Evolutionary conservation across 73 alveolate genomes (phyloP).

Genomic region (Effrenium voratum): DNA sequence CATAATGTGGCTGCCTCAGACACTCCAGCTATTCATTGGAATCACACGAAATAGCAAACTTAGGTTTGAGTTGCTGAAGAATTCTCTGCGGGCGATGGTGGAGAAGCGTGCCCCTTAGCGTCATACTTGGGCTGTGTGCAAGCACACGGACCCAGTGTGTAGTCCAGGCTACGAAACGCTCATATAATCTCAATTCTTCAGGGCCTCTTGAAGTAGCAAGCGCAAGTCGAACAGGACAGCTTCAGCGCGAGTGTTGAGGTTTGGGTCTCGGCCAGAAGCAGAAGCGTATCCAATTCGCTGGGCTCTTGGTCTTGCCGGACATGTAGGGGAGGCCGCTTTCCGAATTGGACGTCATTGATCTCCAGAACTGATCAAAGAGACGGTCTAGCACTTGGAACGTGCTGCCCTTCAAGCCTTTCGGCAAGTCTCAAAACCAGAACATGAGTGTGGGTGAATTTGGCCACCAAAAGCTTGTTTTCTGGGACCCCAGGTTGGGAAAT

Average conservation of each 20-base stretch:
- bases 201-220: neutral
- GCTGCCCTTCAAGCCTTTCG: too few species aligned
- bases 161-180: too few species aligned
- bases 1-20: slow-evolving; percentile 37
- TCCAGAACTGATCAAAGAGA: too few species aligned
- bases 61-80: slow-evolving; percentile 77
- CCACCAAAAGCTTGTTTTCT: too few species aligned
- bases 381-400: too few species aligned
- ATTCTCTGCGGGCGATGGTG: slow-evolving; percentile 88
- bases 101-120: slow-evolving; percentile 23
- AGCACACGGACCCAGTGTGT: neutral
- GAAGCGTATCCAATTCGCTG: slow-evolving; percentile 86
- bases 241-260: neutral
- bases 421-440: too few species aligned
- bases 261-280: slow-evolving; percentile 82
- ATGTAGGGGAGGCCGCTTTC: too few species aligned
- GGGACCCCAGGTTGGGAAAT: too few species aligned
- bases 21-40: neutral
- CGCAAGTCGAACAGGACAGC: neutral
- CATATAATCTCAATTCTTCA: neutral
- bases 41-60: neutral
- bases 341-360: too few species aligned
- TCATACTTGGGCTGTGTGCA: neutral
- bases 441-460: too few species aligned
- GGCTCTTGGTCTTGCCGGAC: neutral